Conservation (phyloP, 2,329 filamentous ascomycete genomes). For the Blumeria hordei region DNA sequence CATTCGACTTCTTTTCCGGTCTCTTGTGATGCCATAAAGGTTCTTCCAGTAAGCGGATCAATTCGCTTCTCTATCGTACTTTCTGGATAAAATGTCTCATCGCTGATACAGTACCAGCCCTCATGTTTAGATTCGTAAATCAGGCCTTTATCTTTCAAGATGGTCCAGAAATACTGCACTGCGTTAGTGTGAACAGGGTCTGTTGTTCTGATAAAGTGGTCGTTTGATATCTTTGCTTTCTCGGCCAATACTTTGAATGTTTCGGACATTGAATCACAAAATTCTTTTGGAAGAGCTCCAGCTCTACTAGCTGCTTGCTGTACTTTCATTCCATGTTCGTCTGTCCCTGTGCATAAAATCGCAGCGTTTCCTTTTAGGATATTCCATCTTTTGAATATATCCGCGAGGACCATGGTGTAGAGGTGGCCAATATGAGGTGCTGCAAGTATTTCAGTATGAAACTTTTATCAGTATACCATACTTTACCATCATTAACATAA, state of each 20-base stretch:
- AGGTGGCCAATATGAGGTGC: constrained; percentile 88
- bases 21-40: constrained; percentile 62
- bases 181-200: constrained; percentile 59
- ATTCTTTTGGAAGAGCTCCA: constrained; percentile 49
- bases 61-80: constrained; percentile 48
- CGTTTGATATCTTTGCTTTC: constrained; percentile 44
- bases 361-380: constrained; percentile 46
- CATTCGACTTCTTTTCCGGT: constrained; percentile 87
- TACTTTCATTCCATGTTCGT: constrained; percentile 95
- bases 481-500: constrained; percentile 79
- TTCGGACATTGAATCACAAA: constrained; percentile 65
- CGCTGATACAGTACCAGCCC: constrained; percentile 91
- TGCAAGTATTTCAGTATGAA: constrained; percentile 14
- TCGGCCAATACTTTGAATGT: constrained; percentile 56
- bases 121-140: constrained; percentile 72
- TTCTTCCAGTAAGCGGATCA: constrained; percentile 59
- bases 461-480: background rate
- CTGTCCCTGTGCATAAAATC: constrained; percentile 69
- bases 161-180: constrained; percentile 72
- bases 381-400: constrained; percentile 85
- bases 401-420: constrained; percentile 75
- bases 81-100: constrained; percentile 86
- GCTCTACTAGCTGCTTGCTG: constrained; percentile 61
- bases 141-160: constrained; percentile 49
- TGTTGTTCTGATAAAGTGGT: constrained; percentile 84